Base-by-base conservation (phyloP, 2,329 filamentous ascomycete genomes). In the Fusarium proliferatum region DNA sequence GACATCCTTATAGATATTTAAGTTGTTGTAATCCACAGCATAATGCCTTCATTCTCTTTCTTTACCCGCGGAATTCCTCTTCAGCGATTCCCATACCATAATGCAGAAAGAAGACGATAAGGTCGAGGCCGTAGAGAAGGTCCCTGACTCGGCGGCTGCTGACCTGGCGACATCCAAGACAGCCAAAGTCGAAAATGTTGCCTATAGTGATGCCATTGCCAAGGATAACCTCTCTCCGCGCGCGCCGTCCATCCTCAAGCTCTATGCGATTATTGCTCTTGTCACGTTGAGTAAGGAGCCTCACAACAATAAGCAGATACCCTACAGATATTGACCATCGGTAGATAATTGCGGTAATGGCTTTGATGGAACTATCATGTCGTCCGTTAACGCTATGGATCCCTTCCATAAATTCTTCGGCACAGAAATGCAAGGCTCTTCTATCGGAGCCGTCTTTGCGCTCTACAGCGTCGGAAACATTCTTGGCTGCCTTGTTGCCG, bases 201-300 rank as follows among this genome's bases (percentile, higher is more conserved):
- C 58, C 4, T 61, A 61, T 13, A 61, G 58, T 12, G 58, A 61
- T 61, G 58, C 58, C n/a, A 53, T 61, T 9, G 46, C 58, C 10
- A 61, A 61, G 17, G 58, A 61, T 2, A 61, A 61, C 46, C 46
- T 61, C 10, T 61, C 58, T 28, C 46, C 19, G 2, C 17, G n/a
- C 6, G 46, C 58, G 15, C 1, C 38, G 9, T 61, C 38, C 3
- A 38, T 61, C 9, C 10, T 53, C 17, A 61, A 55, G 7, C 58
- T 61, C 8, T 61, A 61, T 16, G 46, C 58, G 6, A 55, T 61
- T 6, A 28, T 61, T 36, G 46, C 58, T 21, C 30, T 61, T 28
- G 46, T 61, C 13, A 61, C 58, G 3, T 5, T 53, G 10, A 61
- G 57, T 61, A 34, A n/a, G 28, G 2, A 10, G 5, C 6, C 4